Evolutionary conservation across 495 filamentous ascomycete genomes (phyloP), one percentile per base, ranked within the genome.

Genomic region (Podospora fimiseda): DNA sequence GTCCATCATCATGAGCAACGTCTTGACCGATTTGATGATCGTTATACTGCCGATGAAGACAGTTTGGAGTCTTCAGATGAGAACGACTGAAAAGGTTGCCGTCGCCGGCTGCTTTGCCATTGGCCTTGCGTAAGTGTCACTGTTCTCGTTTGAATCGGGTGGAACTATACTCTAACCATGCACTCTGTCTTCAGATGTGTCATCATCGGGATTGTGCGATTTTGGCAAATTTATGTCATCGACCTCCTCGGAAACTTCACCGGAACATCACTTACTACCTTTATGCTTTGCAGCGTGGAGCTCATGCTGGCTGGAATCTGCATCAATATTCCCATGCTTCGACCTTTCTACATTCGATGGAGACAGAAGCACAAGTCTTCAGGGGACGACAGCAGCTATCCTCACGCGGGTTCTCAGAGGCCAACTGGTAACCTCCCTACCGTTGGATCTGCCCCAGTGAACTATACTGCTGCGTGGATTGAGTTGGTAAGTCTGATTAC

Each of bases 281-380:
- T 47, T 33, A 47, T 47, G 44, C 44, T 47, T 14, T 47, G 44
- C 44, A 47, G 11, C 23, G 15, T 47, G 6, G 44, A 47, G n/a
- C 23, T 47, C 11, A 47, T 47, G 44, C 44, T 47, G n/a, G 44
- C 44, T 3, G 44, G 44, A 2, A 47, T 47, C 7, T 30, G 22
- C 44, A 47, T 47, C 44, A 47, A 47, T 23, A 47, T 47, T 18
- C 44, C 44, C 11, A 47, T 47, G 44, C 44, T 47, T 15, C 44
- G 44, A n/a, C 44, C 44, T 3, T 47, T 47, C n/a, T 47, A 47
- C 44, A 2, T 33, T 2, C 22, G 44, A 3, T 47, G 44, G 44
- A 47, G 44, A 33, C 4, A 30, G 6, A 47, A 47, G 44, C 1
- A 33, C 22, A 47, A 47, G 44, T 47, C 44, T 8, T 30, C 27